Base-by-base conservation (phyloP, 2,329 filamentous ascomycete genomes). In the Pestalotiopsis sp. region DNA sequence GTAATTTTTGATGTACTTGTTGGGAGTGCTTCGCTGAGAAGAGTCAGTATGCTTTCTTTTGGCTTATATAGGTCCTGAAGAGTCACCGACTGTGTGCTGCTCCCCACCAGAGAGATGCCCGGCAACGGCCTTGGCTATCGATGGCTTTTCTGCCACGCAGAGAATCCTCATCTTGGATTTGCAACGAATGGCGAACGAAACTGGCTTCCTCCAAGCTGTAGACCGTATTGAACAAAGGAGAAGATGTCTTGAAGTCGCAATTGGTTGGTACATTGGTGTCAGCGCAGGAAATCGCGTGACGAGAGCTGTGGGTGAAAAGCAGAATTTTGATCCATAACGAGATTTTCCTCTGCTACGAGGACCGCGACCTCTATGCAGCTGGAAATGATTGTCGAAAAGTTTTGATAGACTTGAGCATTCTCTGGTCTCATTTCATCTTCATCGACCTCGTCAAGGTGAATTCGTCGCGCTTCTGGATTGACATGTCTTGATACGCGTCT, bases 1-100 rank as follows among this genome's bases (percentile, higher is more conserved):
- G 82, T 98, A 98, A 76, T 99, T 99, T 79, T 98, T 98, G 79
- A 97, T 91, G 81, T 91, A 98, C 74, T 88, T 87, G 72, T 90
- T 90, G 23, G 89, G 84, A 3, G 94, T 92, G 71, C 88, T 86
- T 73, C 86, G 86, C 93, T 97, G 64, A 31, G 27, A 45, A 17
- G 2, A 41, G 68, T 74, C 64, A 72, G 68, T 52, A 70, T 63
- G 67, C 31, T 20, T 20, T 17, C 11, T 36, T 39, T 13, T 17
- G 0, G 17, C n/a, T 36, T 2, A 14, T 17, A 17, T 36, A 20
- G 7, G 31, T 14, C n/a, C 12, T 17, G 31, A 23, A 36, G 36
- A 23, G 45, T 20, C 25, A 62, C 59, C 9, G 5, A 62, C 59
- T 13, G 31, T 39, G 9, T 62, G 59, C 31, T 62, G 59, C 27